These are phyloP conservation scores for Tylopilus cervinicoccineus DNA, from an alignment of 768 basidiomycete genomes.

Conservation along the genomic window DNA sequence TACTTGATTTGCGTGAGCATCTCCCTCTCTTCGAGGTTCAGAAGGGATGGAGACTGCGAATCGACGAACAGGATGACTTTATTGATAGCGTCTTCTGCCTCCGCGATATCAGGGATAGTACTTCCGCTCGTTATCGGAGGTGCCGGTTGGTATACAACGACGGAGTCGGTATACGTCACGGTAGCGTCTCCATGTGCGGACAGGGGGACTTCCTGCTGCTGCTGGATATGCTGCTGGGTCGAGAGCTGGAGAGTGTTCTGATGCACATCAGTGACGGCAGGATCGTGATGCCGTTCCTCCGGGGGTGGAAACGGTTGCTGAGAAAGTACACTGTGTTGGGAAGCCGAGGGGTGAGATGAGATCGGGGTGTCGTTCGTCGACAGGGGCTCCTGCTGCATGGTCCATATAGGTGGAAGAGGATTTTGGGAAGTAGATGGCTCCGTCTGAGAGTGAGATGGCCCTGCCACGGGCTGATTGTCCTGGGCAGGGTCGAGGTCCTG, in stretches of 20 bases:
- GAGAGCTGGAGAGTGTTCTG: slow-evolving; percentile 28
- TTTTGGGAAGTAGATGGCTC: slow-evolving; percentile 25
- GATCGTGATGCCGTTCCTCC: slow-evolving; percentile 26
- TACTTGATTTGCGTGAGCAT: slow-evolving; percentile 46
- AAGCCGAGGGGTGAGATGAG: slow-evolving; percentile 26
- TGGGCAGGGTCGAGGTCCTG: slow-evolving; percentile 27
- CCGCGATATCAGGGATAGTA: slow-evolving; percentile 38
- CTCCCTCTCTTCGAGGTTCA: slow-evolving; percentile 36
- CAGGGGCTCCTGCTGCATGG: slow-evolving; percentile 30
- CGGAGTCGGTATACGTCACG: slow-evolving; percentile 25
- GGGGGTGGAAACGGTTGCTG: slow-evolving; percentile 30
- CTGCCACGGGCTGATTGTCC: slow-evolving; percentile 23
- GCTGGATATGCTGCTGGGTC: slow-evolving; percentile 28
- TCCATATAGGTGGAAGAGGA: slow-evolving; percentile 32
- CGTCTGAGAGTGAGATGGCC: slow-evolving; percentile 29
- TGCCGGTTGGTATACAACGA: slow-evolving; percentile 31
- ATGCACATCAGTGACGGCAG: slow-evolving; percentile 24
- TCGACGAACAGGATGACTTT: slow-evolving; percentile 53
- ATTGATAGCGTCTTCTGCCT: slow-evolving; percentile 53
- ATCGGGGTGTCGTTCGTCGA: slow-evolving; percentile 27
- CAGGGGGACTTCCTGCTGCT: slow-evolving; percentile 29
- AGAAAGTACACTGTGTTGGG: slow-evolving; percentile 27
- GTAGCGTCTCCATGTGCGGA: slow-evolving; percentile 22
- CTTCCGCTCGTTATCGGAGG: slow-evolving; percentile 31
- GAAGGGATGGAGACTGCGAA: slow-evolving; percentile 29